phyloP scores from a whole-genome alignment of 805 yeast species.

The Candida vartiovaarae region DNA sequence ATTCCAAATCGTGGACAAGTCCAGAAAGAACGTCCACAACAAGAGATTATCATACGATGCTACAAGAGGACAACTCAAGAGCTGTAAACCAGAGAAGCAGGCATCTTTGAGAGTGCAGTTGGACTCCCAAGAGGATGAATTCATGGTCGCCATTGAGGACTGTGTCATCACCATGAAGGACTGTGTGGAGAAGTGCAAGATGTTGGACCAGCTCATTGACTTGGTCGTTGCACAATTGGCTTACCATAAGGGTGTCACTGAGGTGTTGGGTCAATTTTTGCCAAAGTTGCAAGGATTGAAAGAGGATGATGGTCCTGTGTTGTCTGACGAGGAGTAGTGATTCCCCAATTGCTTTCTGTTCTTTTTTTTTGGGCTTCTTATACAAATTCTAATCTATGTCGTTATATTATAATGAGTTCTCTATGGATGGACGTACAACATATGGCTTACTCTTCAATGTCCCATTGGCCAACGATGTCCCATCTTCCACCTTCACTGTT shows the following conservation, averaged over 20 bases:
- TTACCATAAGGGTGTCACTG: slow-evolving; percentile 69
- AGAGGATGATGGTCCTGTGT: slow-evolving; percentile 34
- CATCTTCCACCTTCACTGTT: slow-evolving; percentile 88
- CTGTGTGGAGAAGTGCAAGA: slow-evolving; percentile 64
- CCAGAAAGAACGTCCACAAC: slow-evolving; percentile 69
- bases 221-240: slow-evolving; percentile 74
- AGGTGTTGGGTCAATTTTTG: slow-evolving; percentile 55
- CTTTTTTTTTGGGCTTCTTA: neutral
- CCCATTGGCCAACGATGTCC: slow-evolving; percentile 84
- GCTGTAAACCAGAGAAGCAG: slow-evolving; percentile 55
- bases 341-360: slow-evolving; percentile 1
- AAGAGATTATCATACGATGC: slow-evolving; percentile 76
- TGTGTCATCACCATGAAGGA: slow-evolving; percentile 79
- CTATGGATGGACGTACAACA: too few relatives aligned
- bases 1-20: slow-evolving; percentile 55
- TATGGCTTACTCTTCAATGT: slow-evolving; percentile 34
- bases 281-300: slow-evolving; percentile 57
- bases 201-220: slow-evolving; percentile 59
- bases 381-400: slow-evolving; percentile 4
- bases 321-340: slow-evolving; percentile 21
- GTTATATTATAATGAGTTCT: neutral
- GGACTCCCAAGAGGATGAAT: slow-evolving; percentile 83
- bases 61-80: slow-evolving; percentile 49
- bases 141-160: slow-evolving; percentile 84
- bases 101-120: slow-evolving; percentile 68